phyloP scores from a whole-genome alignment of 805 yeast species.

The Yueomyces sp. region DNA sequence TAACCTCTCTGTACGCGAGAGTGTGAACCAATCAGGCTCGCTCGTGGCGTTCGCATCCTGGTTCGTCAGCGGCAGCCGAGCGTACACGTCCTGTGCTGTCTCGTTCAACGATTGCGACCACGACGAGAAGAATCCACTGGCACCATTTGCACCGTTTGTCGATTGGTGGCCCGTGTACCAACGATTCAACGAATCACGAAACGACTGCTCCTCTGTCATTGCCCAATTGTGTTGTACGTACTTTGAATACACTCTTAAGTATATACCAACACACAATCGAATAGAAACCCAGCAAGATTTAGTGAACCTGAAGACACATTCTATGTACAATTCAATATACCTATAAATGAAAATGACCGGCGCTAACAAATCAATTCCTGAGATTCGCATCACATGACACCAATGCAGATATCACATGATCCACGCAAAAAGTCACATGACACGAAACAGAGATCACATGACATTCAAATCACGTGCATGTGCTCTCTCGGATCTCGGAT shows the following conservation, averaged over 20 bases:
- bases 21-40: constrained; percentile 66
- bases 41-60: constrained; percentile 32
- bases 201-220: constrained; percentile 1
- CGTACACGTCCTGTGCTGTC: constrained; percentile 44
- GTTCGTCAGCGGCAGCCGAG: constrained; percentile 50
- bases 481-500: too few species aligned
- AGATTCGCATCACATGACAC: too few species aligned
- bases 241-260: background rate
- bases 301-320: too few species aligned
- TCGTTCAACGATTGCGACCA: constrained; percentile 27
- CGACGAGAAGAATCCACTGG: constrained; percentile 25
- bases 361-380: too few species aligned
- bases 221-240: too few species aligned
- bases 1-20: constrained; percentile 69
- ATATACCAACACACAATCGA: background rate
- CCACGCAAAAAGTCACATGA: too few species aligned
- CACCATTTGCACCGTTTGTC: constrained; percentile 8
- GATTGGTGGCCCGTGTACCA: constrained; percentile 22
- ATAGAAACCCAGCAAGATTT: too few species aligned
- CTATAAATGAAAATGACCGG: too few species aligned
- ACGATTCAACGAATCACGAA: constrained; percentile 28
- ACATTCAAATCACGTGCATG: too few species aligned
- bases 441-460: too few species aligned
- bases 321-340: too few species aligned
- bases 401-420: too few species aligned